Percentiles rank a stretch among this genome's conserved stretches.
These are phyloP conservation scores for Betula pendula DNA, from an alignment of 306 rosid genomes.

Conservation along the genomic window DNA sequence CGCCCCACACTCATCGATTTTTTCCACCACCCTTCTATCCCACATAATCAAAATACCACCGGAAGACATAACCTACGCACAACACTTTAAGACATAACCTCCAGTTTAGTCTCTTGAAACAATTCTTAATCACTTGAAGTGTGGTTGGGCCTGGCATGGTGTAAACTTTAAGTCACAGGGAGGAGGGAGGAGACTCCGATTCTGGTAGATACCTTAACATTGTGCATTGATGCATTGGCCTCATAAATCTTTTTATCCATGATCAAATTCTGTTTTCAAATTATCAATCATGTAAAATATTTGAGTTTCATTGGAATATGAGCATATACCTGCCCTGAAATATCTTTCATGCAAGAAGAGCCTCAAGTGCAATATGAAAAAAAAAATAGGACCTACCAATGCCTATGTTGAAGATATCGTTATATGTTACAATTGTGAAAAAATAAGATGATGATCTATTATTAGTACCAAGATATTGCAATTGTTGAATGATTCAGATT, in stretches of 20 bases:
- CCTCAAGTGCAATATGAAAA: neutral
- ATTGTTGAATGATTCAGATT: neutral
- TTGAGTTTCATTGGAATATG: neutral
- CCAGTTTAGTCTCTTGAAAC: neutral
- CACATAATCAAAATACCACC: no score
- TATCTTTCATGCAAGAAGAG: neutral
- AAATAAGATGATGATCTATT: neutral
- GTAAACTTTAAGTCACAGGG: no score
- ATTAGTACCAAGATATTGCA: neutral
- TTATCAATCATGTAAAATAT: neutral
- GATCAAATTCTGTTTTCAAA: neutral
- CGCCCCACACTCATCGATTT: no score
- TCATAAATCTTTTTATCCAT: neutral
- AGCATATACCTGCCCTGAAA: neutral
- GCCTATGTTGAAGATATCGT: neutral
- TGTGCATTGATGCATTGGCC: neutral
- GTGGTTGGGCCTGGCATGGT: no score
- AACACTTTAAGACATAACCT: no score
- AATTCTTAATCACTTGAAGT: neutral
- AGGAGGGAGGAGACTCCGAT: no score
- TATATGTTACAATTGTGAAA: neutral
- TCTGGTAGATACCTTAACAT: no score
- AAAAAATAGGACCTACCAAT: no score
- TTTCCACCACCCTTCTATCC: no score
- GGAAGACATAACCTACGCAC: no score